Conservation (phyloP, 352 stramenopile genomes). For the Thalassiosira livingstoniorum region DNA sequence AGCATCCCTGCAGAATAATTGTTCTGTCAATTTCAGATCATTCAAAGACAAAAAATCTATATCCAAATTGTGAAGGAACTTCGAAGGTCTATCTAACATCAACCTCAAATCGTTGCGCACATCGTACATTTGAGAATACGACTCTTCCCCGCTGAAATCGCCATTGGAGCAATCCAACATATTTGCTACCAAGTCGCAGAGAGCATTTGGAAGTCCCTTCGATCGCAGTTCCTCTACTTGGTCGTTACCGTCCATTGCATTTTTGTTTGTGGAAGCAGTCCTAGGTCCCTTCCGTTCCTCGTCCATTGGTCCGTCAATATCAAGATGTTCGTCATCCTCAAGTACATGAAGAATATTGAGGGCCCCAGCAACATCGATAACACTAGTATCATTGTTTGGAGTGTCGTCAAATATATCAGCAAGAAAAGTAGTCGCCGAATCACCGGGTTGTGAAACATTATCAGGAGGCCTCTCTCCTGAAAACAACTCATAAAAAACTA, state of each 20-base stretch:
- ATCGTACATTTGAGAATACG: conserved; percentile 19
- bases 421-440: too few relatives aligned
- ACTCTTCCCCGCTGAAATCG: conserved; percentile 24
- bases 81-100: conserved; percentile 18
- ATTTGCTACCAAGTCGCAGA: conserved; percentile 38
- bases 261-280: not conserved
- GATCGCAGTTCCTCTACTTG: conserved; percentile 16
- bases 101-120: conserved; percentile 27
- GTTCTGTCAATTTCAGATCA: conserved; percentile 17
- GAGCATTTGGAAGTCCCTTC: conserved; percentile 15
- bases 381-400: too few relatives aligned
- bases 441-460: too few relatives aligned
- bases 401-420: too few relatives aligned
- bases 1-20: conserved; percentile 14
- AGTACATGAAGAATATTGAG: not conserved
- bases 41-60: not conserved
- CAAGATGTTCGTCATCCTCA: not conserved
- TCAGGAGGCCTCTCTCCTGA: conserved; percentile 8
- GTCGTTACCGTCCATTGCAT: not conserved
- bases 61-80: conserved; percentile 26
- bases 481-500: conserved; percentile 20
- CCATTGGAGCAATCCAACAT: conserved; percentile 33
- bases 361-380: not conserved
- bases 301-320: too few relatives aligned
- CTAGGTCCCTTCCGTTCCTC: not conserved